Base-by-base conservation (phyloP, 108 stramenopile genomes). In the Cylindrotheca fusiformis region DNA sequence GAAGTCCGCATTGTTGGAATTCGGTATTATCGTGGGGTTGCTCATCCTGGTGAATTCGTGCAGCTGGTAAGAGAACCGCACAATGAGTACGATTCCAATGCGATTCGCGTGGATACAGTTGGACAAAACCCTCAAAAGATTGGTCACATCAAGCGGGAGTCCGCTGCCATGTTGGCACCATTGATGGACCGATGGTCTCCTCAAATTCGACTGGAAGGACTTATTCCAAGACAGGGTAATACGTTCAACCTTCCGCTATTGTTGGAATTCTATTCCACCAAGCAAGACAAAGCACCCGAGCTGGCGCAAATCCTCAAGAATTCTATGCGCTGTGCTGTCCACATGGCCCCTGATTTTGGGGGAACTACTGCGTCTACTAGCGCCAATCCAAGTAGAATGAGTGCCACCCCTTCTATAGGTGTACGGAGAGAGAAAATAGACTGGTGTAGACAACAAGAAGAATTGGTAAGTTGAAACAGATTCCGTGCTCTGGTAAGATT, bases 1-100 rank as follows among this genome's bases (percentile, higher is more conserved):
- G 68, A 75, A 26, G 69, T 55, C 52, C 68, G 55, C 3, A 65
- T 75, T 24, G 74, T 75, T 18, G 74, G 74, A 50, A 75, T 55
- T 75, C 41, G 69, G 14, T 80, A 80, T 48, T 80, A 80, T 68
- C 61, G 57, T 19, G 86, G 86, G 4, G 76, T 77, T 3, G 83
- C 83, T 12, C 86, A 87, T 51, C 58, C 52, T 23, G 83, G 83
- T 1, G 85, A 86, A 58, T 84, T 66, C 56, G 83, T 86, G 41
- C 33, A 32, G 12, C 55, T 82, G 24, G 65, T 74, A 1, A 62
- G 83, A 17, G 83, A 87, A 52, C 86, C 81, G 12, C 10, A 26
- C 26, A 87, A 84, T 71, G 83, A 75, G 1, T 82, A 87, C 57
- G 85, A 86, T 63, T n/a, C 57, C 25, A 83, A 85, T 76, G 86